A percentile compares a stretch with the other conserved stretches of the same genome.
These are phyloP conservation scores for Lasiosphaeria miniovina DNA, from an alignment of 495 filamentous ascomycete species.

Conservation along the genomic window DNA sequence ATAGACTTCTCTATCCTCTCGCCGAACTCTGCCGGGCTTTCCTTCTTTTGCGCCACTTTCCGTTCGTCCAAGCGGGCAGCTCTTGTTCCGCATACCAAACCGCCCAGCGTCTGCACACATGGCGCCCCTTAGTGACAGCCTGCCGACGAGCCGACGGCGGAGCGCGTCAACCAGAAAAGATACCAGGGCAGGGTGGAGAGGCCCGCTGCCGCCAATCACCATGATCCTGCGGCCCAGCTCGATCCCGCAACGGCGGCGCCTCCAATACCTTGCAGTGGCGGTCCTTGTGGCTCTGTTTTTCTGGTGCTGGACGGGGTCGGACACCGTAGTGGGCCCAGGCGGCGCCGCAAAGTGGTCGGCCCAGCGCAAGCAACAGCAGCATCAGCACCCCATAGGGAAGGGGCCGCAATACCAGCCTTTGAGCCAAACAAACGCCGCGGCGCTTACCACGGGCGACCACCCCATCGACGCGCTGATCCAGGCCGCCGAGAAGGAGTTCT, in stretches of 20 bases:
- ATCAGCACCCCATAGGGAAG: neutral
- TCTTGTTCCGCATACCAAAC: no score
- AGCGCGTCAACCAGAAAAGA: neutral
- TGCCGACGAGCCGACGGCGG: no score
- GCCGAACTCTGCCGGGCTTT: no score
- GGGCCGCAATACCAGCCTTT: neutral
- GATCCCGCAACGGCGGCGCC: neutral
- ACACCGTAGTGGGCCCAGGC: neutral
- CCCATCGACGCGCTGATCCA: slow-evolving; percentile 44
- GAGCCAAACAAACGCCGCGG: slow-evolving; percentile 6
- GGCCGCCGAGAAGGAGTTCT: slow-evolving; percentile 36
- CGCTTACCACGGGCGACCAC: slow-evolving; percentile 26
- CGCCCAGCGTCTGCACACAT: no score
- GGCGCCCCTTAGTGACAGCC: no score
- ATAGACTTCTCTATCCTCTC: no score
- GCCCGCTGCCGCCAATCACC: neutral
- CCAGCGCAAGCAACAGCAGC: neutral
- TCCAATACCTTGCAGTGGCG: neutral
- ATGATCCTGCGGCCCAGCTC: neutral
- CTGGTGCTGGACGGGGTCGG: neutral
- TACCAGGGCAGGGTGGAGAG: neutral
- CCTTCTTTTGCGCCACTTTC: no score
- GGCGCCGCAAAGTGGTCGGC: neutral
- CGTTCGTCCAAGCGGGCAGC: no score
- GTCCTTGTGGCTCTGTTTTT: neutral